A percentile compares a stretch with the other conserved stretches of the same genome.
phyloP scores from a whole-genome alignment of 208 protist species.

The Angomonas deanei region DNA sequence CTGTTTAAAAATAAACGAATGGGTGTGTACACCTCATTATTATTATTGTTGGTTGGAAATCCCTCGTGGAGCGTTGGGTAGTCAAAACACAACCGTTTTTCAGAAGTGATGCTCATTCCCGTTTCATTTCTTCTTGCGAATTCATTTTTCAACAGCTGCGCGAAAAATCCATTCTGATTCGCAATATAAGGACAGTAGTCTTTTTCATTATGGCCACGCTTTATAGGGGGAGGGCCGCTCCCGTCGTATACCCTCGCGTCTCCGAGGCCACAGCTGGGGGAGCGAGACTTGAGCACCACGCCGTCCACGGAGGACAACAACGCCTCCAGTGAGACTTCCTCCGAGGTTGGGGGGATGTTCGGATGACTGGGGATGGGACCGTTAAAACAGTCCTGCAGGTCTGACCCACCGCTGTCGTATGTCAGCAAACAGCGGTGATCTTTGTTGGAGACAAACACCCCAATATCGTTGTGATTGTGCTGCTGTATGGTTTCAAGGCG shows the following conservation, averaged over 20 bases:
- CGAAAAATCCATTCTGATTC: background rate
- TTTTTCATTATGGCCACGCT: background rate
- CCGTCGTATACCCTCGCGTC: slow-evolving; percentile 67
- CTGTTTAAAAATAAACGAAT: slow-evolving; percentile 7
- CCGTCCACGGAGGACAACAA: slow-evolving; percentile 37
- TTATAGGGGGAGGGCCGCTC: too few species aligned
- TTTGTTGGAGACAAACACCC: too few species aligned
- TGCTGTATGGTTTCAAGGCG: too few species aligned
- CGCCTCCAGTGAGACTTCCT: background rate
- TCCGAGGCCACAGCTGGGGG: slow-evolving; percentile 70
- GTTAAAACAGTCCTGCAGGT: too few species aligned
- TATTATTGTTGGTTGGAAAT: too few species aligned
- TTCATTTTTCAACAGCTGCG: background rate
- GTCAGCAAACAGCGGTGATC: too few species aligned
- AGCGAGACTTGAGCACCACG: slow-evolving; percentile 65
- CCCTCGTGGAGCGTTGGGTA: slow-evolving; percentile 2
- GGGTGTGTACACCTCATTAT: too few species aligned
- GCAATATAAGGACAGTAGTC: background rate
- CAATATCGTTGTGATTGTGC: too few species aligned
- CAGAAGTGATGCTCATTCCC: background rate
- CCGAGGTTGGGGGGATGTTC: too few species aligned
- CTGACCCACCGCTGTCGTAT: background rate
- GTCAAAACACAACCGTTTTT: too few species aligned
- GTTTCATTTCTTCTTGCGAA: background rate
- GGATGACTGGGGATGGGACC: too few species aligned